These are phyloP conservation scores for Alternaria triticimaculans DNA, from an alignment of 2,329 filamentous ascomycete species.

Conservation along the genomic window DNA sequence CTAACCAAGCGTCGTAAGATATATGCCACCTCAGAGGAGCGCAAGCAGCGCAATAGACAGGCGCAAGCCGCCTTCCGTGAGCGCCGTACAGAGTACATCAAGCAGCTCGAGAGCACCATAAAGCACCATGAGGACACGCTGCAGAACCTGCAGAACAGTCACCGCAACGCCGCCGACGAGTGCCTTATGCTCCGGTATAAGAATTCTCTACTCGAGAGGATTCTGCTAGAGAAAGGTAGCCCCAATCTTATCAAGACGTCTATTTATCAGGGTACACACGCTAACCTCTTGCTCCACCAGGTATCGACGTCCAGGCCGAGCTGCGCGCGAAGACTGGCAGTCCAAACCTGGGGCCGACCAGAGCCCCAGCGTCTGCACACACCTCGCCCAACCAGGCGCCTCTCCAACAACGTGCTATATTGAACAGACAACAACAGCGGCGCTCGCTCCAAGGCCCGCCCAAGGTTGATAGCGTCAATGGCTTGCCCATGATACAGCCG, in stretches of 20 bases:
- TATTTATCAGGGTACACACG: conserved; percentile 4
- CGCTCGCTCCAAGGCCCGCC: conserved; percentile 77
- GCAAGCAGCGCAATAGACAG: conserved; percentile 96
- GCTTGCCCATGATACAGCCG: conserved; percentile 50
- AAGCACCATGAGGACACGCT: conserved; percentile 95
- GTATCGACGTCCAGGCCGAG: conserved; percentile 96
- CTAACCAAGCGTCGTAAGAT: conserved; percentile 69
- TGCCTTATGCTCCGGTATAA: conserved; percentile 98
- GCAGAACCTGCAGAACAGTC: conserved; percentile 89
- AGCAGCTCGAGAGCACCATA: conserved; percentile 96
- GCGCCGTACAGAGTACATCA: conserved; percentile 97
- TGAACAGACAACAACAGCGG: conserved; percentile 78
- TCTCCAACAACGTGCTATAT: conserved; percentile 78
- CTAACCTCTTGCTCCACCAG: conserved; percentile 55
- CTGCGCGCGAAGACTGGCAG: conserved; percentile 90
- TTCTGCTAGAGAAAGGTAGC: conserved; percentile 92
- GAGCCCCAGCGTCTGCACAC: conserved; percentile 62
- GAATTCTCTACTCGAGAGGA: conserved; percentile 93
- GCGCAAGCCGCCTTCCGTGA: conserved; percentile 97
- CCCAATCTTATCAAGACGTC: conserved; percentile 6
- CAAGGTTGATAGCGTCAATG: conserved; percentile 65
- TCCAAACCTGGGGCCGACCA: conserved; percentile 75
- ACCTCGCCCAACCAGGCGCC: conserved; percentile 63
- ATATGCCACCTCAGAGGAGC: conserved; percentile 97
- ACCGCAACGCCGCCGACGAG: conserved; percentile 92